These are phyloP conservation scores for Aspergillus texensis DNA, from an alignment of 2,329 filamentous ascomycete genomes.

Conservation along the genomic window DNA sequence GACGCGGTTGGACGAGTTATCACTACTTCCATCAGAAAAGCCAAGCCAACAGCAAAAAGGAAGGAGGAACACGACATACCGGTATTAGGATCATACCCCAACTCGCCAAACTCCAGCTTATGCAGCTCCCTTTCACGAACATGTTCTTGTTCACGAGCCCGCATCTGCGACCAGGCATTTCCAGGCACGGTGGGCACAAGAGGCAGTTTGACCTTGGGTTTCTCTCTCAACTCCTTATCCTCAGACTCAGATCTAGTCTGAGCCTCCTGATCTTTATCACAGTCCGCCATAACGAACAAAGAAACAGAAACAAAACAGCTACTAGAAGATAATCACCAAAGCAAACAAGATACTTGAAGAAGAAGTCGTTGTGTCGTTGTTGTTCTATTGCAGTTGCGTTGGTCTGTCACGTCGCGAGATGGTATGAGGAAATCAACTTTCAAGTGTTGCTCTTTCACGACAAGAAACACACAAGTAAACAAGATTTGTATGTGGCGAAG, in stretches of 20 bases:
- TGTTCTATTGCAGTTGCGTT: background rate
- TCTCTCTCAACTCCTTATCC: background rate
- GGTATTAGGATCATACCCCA: background rate
- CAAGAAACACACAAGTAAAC: background rate
- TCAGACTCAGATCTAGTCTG: slow-evolving; percentile 1
- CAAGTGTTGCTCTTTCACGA: background rate
- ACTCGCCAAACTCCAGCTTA: background rate
- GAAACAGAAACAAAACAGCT: background rate
- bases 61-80: background rate
- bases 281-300: background rate
- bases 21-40: too few species aligned
- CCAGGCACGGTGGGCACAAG: slow-evolving; percentile 22
- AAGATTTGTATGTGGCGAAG: background rate
- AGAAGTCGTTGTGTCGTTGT: background rate
- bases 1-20: background rate
- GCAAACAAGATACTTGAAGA: background rate
- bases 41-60: background rate
- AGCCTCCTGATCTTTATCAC: background rate
- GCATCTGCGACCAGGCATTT: slow-evolving; percentile 32
- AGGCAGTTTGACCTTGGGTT: slow-evolving; percentile 3
- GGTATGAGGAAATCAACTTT: background rate
- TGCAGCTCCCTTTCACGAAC: slow-evolving; percentile 6
- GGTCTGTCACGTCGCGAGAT: background rate
- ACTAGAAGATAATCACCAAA: background rate
- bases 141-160: slow-evolving; percentile 18